phyloP scores from a whole-genome alignment of 768 basidiomycete species.

The Agrocybe chaxingu region DNA sequence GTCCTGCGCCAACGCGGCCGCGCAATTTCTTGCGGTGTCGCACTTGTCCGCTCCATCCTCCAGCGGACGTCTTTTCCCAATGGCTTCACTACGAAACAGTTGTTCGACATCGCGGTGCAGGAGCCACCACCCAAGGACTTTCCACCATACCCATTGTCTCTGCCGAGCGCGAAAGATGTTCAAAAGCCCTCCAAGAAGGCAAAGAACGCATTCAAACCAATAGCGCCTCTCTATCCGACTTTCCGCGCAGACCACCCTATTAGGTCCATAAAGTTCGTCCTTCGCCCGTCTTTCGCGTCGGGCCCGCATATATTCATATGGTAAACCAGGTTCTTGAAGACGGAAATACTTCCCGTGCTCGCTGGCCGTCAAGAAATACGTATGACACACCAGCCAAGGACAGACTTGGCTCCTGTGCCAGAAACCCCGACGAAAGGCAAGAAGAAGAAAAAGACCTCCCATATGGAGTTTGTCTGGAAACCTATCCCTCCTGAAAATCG shows the following conservation, averaged over 20 bases:
- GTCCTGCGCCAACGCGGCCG: slow-evolving; percentile 12
- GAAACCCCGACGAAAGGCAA: slow-evolving; percentile 11
- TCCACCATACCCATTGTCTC: slow-evolving; percentile 13
- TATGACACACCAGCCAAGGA: slow-evolving; percentile 33
- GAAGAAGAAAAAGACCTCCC: slow-evolving; percentile 13
- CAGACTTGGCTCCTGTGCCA: slow-evolving; percentile 16
- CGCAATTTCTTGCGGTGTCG: slow-evolving; percentile 16
- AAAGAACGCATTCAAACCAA: neutral
- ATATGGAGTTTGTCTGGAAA: slow-evolving; percentile 16
- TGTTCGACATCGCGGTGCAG: slow-evolving; percentile 32
- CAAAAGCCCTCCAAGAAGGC: neutral
- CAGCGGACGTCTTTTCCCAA: slow-evolving; percentile 20
- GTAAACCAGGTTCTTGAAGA: slow-evolving; percentile 52
- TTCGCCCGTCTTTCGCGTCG: neutral
- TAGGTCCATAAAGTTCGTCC: slow-evolving; percentile 49
- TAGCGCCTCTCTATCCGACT: slow-evolving; percentile 17
- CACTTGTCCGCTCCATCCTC: slow-evolving; percentile 30
- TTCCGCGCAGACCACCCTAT: slow-evolving; percentile 45
- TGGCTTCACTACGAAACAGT: slow-evolving; percentile 34
- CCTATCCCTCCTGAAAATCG: slow-evolving; percentile 10
- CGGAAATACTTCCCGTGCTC: slow-evolving; percentile 45
- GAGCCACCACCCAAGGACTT: slow-evolving; percentile 27
- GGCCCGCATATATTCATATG: neutral
- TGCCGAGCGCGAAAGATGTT: neutral
- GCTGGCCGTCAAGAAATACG: slow-evolving; percentile 37